Evolutionary conservation across 176 grass and related monocot genomes (phyloP).

Genomic region (Avena eriantha): DNA sequence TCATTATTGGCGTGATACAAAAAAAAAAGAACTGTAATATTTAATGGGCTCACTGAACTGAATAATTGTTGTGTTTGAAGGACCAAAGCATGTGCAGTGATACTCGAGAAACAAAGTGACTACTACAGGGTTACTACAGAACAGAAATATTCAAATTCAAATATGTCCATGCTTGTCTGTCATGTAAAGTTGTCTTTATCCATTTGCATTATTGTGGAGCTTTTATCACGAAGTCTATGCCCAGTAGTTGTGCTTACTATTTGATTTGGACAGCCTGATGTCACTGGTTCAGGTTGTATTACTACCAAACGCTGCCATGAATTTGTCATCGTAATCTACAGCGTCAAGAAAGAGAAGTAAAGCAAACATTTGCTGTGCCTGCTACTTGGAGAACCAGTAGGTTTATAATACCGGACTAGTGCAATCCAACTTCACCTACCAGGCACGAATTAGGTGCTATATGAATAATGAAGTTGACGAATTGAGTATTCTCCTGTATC

Average conservation of each 20-base stretch:
- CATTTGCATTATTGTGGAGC: not conserved
- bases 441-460: not conserved
- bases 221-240: not conserved
- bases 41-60: slow-evolving; percentile 1
- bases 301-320: not conserved
- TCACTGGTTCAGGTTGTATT: not conserved
- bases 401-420: not conserved
- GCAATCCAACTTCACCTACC: not conserved
- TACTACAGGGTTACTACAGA: not conserved
- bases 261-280: not conserved
- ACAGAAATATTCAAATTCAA: not conserved
- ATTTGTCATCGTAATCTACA: not conserved
- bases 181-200: not conserved
- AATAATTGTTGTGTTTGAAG: slow-evolving; percentile 18
- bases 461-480: not conserved
- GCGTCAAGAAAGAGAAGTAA: not conserved
- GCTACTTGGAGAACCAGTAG: not conserved
- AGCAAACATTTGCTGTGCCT: not conserved
- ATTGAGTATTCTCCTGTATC: not conserved
- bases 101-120: not conserved
- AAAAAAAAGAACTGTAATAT: not conserved
- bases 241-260: not conserved
- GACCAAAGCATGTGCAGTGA: slow-evolving; percentile 30
- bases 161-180: not conserved
- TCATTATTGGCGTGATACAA: not conserved